Conservation (phyloP, 805 yeast genomes). For the Candida dajiaensis region DNA sequence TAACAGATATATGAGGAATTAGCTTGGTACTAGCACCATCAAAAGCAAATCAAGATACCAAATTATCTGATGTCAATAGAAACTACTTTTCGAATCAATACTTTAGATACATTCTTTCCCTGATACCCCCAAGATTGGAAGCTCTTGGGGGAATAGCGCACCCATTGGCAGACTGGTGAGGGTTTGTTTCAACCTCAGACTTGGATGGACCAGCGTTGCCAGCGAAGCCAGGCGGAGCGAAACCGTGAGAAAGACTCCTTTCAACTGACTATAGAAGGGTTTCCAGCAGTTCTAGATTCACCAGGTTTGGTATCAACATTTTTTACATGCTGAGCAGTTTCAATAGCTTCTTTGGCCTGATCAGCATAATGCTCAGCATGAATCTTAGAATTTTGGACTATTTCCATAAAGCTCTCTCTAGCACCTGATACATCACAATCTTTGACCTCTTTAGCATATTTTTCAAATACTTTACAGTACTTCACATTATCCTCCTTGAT, state of each 20-base stretch:
- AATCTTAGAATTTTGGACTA: constrained; percentile 5
- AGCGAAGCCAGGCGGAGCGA: not conserved
- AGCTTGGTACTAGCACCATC: not conserved
- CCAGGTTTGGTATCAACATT: not conserved
- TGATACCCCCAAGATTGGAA: not conserved
- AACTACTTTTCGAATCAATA: not conserved
- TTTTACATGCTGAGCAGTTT: not conserved
- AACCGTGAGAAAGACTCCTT: not conserved
- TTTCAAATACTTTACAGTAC: constrained; percentile 21
- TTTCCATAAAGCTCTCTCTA: constrained; percentile 3
- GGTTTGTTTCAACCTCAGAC: not conserved
- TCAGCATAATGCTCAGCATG: constrained; percentile 8
- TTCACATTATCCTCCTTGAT: constrained; percentile 8
- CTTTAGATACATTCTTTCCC: not conserved
- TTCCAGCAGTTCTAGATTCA: not conserved
- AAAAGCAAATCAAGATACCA: not conserved
- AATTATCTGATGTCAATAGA: not conserved
- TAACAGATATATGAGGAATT: not conserved
- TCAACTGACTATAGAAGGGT: not conserved
- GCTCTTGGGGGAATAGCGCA: not conserved
- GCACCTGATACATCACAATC: constrained; percentile 6
- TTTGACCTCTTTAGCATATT: constrained; percentile 6
- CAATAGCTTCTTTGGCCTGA: constrained; percentile 4
- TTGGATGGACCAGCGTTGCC: not conserved
- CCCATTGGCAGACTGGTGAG: not conserved